Evolutionary conservation across 208 protist species (phyloP).

Genomic region (Trypanosoma brucei): DNA sequence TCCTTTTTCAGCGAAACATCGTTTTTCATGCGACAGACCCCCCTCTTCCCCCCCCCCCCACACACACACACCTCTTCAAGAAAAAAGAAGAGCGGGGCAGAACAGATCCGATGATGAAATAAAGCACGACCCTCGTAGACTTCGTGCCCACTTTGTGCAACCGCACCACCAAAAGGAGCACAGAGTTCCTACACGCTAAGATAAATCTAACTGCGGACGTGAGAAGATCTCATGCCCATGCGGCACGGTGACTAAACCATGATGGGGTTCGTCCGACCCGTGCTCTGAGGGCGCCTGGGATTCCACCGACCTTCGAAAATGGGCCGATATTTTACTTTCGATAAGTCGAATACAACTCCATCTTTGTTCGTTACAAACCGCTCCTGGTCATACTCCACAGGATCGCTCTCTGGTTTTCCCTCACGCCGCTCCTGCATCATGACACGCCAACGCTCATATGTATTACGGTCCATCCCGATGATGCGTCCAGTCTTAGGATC

Average conservation of each 20-base stretch:
- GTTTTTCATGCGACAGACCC: no score
- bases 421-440: slow-evolving; percentile 81
- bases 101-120: no score
- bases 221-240: no score
- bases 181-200: no score
- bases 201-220: no score
- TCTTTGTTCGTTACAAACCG: slow-evolving; percentile 86
- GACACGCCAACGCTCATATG: slow-evolving; percentile 75
- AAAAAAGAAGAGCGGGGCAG: no score
- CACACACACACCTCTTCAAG: no score
- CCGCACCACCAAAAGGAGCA: no score
- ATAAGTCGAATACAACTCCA: slow-evolving; percentile 80
- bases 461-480: slow-evolving; percentile 82
- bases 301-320: slow-evolving; percentile 86
- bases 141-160: no score
- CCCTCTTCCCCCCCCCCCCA: no score
- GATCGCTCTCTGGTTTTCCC: slow-evolving; percentile 66
- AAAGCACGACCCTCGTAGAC: no score
- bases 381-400: slow-evolving; percentile 88
- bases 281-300: slow-evolving; percentile 72
- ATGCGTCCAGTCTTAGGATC: slow-evolving; percentile 86
- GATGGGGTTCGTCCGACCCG: slow-evolving; percentile 80
- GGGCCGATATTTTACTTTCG: slow-evolving; percentile 84
- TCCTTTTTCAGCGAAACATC: background rate
- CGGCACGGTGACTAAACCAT: slow-evolving; percentile 28